Percentiles rank a stretch among this genome's conserved stretches.
These are phyloP conservation scores for Ascochyta lentis DNA, from an alignment of 2,329 filamentous ascomycete species.

Conservation along the genomic window DNA sequence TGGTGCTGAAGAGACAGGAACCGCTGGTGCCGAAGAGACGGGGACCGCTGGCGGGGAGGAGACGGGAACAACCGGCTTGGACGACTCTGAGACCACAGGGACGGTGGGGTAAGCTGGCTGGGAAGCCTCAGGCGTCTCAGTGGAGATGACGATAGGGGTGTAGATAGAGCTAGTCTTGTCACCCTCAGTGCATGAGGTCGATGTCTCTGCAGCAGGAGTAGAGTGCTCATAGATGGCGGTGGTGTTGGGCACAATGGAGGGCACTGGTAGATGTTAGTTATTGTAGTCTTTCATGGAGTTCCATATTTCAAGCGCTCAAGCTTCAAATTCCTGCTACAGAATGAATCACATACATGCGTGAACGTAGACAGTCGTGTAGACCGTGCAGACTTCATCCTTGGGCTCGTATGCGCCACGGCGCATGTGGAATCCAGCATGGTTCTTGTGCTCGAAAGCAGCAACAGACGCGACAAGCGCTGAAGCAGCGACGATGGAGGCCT, in stretches of 20 bases:
- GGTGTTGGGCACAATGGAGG: slow-evolving; percentile 35
- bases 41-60: too few relatives aligned
- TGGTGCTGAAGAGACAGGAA: slow-evolving; percentile 7
- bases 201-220: slow-evolving; percentile 65
- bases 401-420: slow-evolving; percentile 55
- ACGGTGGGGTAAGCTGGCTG: slow-evolving; percentile 14
- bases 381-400: slow-evolving; percentile 71
- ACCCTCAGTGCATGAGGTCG: slow-evolving; percentile 79
- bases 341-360: slow-evolving; percentile 55
- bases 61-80: slow-evolving; percentile 18
- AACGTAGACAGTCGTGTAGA: slow-evolving; percentile 66
- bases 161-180: slow-evolving; percentile 66
- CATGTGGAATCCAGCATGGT: slow-evolving; percentile 65
- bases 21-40: background rate
- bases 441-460: slow-evolving; percentile 68
- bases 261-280: slow-evolving; percentile 29
- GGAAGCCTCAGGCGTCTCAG: slow-evolving; percentile 16
- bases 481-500: slow-evolving; percentile 71
- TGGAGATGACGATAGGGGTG: slow-evolving; percentile 28
- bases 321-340: background rate
- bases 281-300: background rate
- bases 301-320: background rate
- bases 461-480: slow-evolving; percentile 62
- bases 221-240: slow-evolving; percentile 31
- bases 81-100: slow-evolving; percentile 16